Evolutionary conservation across 257 asterid genomes (phyloP), one percentile per base, ranked within the genome.

Genomic region (Solanum tarapatanum): DNA sequence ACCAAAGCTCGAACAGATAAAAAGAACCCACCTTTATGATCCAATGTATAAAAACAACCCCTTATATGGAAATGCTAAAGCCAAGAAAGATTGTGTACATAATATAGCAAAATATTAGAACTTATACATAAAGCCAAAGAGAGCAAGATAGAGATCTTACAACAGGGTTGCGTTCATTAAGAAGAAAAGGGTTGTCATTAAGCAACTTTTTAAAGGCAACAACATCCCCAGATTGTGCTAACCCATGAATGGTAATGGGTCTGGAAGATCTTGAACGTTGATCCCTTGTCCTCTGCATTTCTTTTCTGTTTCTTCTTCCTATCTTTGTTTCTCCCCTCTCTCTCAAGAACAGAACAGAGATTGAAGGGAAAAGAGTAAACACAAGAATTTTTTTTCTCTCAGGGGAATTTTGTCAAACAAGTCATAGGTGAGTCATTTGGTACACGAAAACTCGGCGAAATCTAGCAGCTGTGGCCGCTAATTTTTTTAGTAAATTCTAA

Each of bases 201-300:
- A 96, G 96, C 93, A 97, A 60, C 91, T 92, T 96, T 87, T 91
- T 97, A 88, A 97, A 88, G 58, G 98, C 92, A 90, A 73, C 87
- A 76, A 93, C 90, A 90, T 97, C 98, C 82, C 99, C 99, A 82
- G 93, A 92, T 92, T 97, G 99, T 51, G 99, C 99, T 75, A 90
- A 94, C 76, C 95, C 99, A 89, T 97, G 99, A 86, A 97, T 93
- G 84, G 99, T 96, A 68, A 93, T 89, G 74, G 96, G 90, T 80
- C 70, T 92, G 30, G 92, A 88, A 80, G 89, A 77, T 88, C 91
- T 92, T 70, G 92, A 85, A 83, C 90, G 85, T 36, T 88, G 94
- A 87, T 89, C 92, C 90, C 87, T 80, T 6, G 76, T 74, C 90
- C 82, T 87, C 90, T 90, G 91, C 93, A 85, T 82, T 48, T 16